Evolutionary conservation across 2,329 filamentous ascomycete genomes (phyloP).

Genomic region (Pseudopyricularia cyperi): DNA sequence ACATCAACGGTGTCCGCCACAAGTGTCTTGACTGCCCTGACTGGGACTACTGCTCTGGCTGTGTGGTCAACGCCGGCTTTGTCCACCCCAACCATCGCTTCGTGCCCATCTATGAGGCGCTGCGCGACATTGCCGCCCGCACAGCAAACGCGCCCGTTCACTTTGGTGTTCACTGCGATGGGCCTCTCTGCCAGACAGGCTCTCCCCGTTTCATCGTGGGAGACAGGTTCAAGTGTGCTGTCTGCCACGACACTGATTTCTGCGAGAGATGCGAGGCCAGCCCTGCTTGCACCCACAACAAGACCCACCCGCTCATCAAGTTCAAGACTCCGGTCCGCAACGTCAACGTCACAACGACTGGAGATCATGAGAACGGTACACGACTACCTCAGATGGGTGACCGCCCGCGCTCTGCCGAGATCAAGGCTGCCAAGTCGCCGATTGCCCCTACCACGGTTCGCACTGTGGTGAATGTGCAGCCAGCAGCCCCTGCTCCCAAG

Average conservation of each 20-base stretch:
- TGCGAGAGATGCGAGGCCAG: constrained; percentile 87
- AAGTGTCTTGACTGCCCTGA: constrained; percentile 97
- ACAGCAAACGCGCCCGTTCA: constrained; percentile 41
- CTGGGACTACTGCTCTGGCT: constrained; percentile 85
- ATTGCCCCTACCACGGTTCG: constrained; percentile 14
- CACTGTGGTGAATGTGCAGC: constrained; percentile 47
- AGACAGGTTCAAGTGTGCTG: constrained; percentile 89
- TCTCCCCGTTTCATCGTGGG: constrained; percentile 66
- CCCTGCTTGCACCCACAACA: constrained; percentile 76
- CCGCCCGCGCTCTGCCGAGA: constrained; percentile 32
- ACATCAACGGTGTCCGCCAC: constrained; percentile 79
- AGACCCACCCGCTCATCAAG: constrained; percentile 93
- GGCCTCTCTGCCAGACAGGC: constrained; percentile 62
- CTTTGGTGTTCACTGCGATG: constrained; percentile 85
- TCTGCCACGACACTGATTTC: constrained; percentile 91
- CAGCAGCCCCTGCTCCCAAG: constrained; percentile 6
- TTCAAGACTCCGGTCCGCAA: constrained; percentile 87
- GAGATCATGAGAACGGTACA: constrained; percentile 59
- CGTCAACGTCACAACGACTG: constrained; percentile 74
- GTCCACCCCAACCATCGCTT: constrained; percentile 80
- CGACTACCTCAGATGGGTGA: constrained; percentile 63
- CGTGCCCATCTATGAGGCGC: constrained; percentile 64
- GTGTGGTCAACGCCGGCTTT: constrained; percentile 51
- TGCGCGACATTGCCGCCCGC: constrained; percentile 7
- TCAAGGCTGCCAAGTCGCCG: constrained; percentile 26